Base-by-base conservation (phyloP, 345 rosid species). In the Passiflora organensis region DNA sequence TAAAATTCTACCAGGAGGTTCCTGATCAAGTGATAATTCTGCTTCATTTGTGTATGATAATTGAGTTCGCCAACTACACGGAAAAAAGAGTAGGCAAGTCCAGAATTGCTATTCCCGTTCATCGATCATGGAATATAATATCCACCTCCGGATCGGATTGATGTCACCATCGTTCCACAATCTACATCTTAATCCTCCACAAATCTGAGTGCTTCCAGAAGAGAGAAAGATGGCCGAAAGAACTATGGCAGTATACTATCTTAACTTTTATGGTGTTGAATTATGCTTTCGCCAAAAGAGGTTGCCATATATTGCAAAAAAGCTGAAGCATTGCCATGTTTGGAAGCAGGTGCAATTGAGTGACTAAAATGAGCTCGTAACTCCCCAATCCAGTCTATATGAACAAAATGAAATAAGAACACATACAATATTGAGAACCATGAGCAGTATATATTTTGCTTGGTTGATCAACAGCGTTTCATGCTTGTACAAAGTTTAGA, bases 251-350 rank as follows among this genome's bases (percentile, higher is more conserved):
- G 12, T 59, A 24, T 59, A 51, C 32, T 36, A 28, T 63, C 46
- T n/a, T 64, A 55, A 58, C 54, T 61, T 65, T 68, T 64, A 55
- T 64, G 34, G 34, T 2, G 34, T 28, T 28, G n/a, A 28, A 28
- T 28, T 28, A 28, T 28, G 38, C 34, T 10, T 10, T 37, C 13
- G 43, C 6, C 44, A 36, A 19, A 24, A 51, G 16, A 20, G 6
- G 13, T 24, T 60, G 28, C 25, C 17, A 19, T 14, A n/a, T n/a
- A n/a, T n/a, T n/a, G n/a, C n/a, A 50, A 34, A 50, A 18, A 28
- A 28, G 34, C 34, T 12, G 20, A 25, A 49, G 18, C 53, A 23
- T n/a, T 25, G 53, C 37, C 37, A 49, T n/a, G 19, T 23, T 25
- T 25, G 15, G 32, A 49, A 4, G n/a, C 32, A 25, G 15, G 14